Percentiles rank a stretch among this genome's conserved stretches.
Conservation (phyloP, 192 early-diverging fungal species). For the Backusella australiensis region DNA sequence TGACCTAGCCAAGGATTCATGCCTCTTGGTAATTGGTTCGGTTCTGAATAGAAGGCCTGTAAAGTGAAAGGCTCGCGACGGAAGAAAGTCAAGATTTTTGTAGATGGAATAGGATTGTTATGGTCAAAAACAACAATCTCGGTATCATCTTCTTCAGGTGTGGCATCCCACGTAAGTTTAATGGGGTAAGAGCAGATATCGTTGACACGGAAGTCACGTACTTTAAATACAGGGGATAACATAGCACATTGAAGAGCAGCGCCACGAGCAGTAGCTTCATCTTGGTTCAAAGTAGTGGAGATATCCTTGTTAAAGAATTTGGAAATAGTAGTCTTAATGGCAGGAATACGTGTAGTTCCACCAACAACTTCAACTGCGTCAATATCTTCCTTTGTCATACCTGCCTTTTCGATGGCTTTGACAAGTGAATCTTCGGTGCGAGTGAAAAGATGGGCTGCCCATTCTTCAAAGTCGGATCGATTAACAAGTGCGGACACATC, state of each 20-base stretch:
- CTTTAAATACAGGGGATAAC: constrained; percentile 95
- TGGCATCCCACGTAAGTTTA: constrained; percentile 83
- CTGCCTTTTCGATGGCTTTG: constrained; percentile 73
- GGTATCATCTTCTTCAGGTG: constrained; percentile 71
- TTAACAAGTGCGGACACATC: constrained; percentile 85
- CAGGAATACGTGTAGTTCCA: constrained; percentile 89
- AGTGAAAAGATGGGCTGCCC: constrained; percentile 66
- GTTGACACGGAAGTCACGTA: constrained; percentile 91
- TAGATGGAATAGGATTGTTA: constrained; percentile 83
- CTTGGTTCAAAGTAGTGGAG: constrained; percentile 92
- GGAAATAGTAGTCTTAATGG: constrained; percentile 83
- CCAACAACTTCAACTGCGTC: constrained; percentile 95
- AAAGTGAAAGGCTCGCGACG: constrained; percentile 80
- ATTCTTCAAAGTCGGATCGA: constrained; percentile 84
- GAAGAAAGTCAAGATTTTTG: constrained; percentile 91
- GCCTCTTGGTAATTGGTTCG: constrained; percentile 67
- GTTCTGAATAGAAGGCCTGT: constrained; percentile 72
- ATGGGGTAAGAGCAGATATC: constrained; percentile 89
- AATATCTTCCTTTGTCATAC: constrained; percentile 74
- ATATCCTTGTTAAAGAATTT: constrained; percentile 88
- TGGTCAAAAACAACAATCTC: constrained; percentile 83
- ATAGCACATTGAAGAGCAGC: constrained; percentile 97
- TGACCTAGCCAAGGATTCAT: constrained; percentile 77
- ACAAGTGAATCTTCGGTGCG: constrained; percentile 71
- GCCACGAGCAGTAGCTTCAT: constrained; percentile 95